Base-by-base conservation (phyloP, 179 eudicot genomes). In the Nepenthes alata region DNA sequence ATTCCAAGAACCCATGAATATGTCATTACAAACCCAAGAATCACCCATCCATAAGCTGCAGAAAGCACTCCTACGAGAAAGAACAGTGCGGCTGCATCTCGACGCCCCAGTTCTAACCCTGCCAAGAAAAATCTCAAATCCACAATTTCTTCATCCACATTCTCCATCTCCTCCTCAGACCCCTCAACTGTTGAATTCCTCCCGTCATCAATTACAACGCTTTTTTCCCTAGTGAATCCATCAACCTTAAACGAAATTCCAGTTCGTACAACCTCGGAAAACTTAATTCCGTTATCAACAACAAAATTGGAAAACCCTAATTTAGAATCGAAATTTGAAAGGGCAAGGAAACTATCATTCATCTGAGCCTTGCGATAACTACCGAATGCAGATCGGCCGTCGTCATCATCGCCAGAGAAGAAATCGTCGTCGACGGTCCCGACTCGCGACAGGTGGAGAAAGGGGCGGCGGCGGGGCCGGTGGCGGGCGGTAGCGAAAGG, bases 371-470 rank as follows among this genome's bases (percentile, higher is more conserved):
- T 78, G 12, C 75, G 66, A 16, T 58, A 15, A 37, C 69, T 61
- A 7, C 77, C 76, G 39, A 85, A 78, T 11, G 78, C 53, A 5
- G 87, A 80, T 38, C 81, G 76, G n/a, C 72, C 84, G 25, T 57
- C 61, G 35, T 85, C 81, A 11, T 85, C 84, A 8, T 80, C 87
- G 2, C 87, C 87, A 57, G 94, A 93, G 72, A 89, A 89, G 82
- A 93, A 85, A 59, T 87, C 98, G 15, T 89, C 98, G 58, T 87
- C 97, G 2, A 93, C 83, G 48, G 98, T 87, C 2, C 95, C 96
- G 12, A 89, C 94, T 0, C 97, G 96, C 36, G 96, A 75, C 53
- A 85, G 87, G 71, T 86, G 95, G 53, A 85, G 91, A 35, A 83
- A 86, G 11, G 88, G 85, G 34, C 87, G 82, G 63, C 90, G 86